Conservation (phyloP, 768 basidiomycete genomes). For the Kwoniella heveanensis region DNA sequence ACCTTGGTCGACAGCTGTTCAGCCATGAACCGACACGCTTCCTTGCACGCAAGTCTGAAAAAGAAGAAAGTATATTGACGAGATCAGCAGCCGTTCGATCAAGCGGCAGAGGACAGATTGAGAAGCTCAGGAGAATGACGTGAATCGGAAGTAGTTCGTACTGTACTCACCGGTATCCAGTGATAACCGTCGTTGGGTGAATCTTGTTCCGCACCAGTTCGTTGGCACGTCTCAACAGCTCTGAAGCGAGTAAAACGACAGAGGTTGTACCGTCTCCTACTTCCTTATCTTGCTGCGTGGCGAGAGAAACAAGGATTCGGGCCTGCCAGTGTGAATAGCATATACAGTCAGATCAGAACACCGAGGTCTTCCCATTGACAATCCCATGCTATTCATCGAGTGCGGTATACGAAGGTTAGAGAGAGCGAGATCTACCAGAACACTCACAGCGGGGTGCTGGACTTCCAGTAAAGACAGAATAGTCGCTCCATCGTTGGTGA, state of each 20-base stretch:
- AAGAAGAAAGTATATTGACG: background rate
- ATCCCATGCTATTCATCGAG: too few species aligned
- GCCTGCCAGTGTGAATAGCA: conserved; percentile 32
- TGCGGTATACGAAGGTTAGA: background rate
- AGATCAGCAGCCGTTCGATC: conserved; percentile 1
- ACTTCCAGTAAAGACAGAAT: conserved; percentile 91
- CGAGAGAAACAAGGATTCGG: conserved; percentile 94
- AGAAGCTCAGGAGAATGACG: background rate
- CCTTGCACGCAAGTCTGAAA: conserved; percentile 83
- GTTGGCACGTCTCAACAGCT: conserved; percentile 90
- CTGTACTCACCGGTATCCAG: conserved; percentile 72
- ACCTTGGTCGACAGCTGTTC: conserved; percentile 95
- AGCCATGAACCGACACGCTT: conserved; percentile 97
- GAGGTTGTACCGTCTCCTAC: conserved; percentile 99
- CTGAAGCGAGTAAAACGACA: conserved; percentile 97
- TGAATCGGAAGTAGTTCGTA: background rate
- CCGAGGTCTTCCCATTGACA: too few species aligned
- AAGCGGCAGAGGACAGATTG: too few species aligned
- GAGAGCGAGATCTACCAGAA: too few species aligned
- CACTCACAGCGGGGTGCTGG: conserved; percentile 85
- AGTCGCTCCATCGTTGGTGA: conserved; percentile 99
- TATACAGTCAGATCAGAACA: conserved; percentile 5
- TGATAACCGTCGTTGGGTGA: conserved; percentile 98
- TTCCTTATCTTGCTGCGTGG: conserved; percentile 99
- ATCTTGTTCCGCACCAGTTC: conserved; percentile 98